Evolutionary conservation across 2,329 filamentous ascomycete genomes (phyloP).

Genomic region (Pyrenochaeta sp.): DNA sequence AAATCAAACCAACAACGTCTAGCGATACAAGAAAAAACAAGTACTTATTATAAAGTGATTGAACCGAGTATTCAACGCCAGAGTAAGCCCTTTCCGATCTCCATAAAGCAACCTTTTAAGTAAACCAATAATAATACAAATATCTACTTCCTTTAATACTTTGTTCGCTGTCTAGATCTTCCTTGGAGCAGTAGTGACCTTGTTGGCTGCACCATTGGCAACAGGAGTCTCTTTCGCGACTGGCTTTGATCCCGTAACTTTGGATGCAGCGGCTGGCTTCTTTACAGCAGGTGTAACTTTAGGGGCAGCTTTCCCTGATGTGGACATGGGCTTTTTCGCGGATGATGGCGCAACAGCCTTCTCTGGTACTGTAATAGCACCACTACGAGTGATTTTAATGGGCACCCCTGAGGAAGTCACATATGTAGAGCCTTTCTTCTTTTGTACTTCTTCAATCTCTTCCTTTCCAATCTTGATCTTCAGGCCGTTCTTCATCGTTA

Average conservation of each 20-base stretch:
- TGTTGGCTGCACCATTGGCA: slow-evolving; percentile 9
- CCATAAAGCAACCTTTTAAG: too few species aligned
- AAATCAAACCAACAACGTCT: too few species aligned
- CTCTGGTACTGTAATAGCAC: slow-evolving; percentile 29
- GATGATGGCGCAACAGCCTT: slow-evolving; percentile 14
- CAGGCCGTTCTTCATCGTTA: slow-evolving; percentile 41
- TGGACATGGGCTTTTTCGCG: slow-evolving; percentile 10
- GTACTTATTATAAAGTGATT: too few species aligned
- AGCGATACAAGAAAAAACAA: too few species aligned
- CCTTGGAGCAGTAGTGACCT: slow-evolving; percentile 1
- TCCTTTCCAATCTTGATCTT: slow-evolving; percentile 42
- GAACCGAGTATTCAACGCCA: too few species aligned
- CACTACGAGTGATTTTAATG: slow-evolving; percentile 42
- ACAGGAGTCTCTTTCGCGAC: slow-evolving; percentile 5
- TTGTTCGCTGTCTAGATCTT: slow-evolving; percentile 6
- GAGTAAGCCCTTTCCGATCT: too few species aligned
- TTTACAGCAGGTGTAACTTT: neutral
- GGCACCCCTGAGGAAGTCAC: slow-evolving; percentile 43
- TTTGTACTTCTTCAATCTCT: slow-evolving; percentile 42
- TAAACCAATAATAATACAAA: too few species aligned
- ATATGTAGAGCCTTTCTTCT: slow-evolving; percentile 34
- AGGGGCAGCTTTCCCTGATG: slow-evolving; percentile 2
- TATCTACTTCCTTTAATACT: slow-evolving; percentile 10
- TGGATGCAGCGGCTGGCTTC: neutral
- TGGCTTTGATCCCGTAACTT: slow-evolving; percentile 1